Percentiles rank a stretch among this genome's conserved stretches.
These are phyloP conservation scores for Psidium guajava DNA, from an alignment of 345 rosid genomes.

Conservation along the genomic window DNA sequence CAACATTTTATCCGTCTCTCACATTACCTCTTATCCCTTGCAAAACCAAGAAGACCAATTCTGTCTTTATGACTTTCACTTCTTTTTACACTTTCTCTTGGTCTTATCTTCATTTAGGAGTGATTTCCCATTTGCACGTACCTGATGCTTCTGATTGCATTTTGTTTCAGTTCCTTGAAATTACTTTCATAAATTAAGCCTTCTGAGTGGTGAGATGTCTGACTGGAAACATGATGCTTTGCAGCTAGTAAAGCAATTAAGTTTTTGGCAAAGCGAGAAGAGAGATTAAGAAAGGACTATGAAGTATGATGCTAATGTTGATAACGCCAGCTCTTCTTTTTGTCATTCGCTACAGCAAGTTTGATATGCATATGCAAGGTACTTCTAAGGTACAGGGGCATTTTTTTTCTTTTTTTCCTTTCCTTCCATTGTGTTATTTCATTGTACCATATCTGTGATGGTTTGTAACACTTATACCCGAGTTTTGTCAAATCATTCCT, in stretches of 20 bases:
- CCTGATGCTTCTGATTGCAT: neutral
- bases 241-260: slow-evolving; percentile 73
- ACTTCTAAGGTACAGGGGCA: neutral
- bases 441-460: neutral
- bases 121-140: neutral
- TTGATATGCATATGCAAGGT: neutral
- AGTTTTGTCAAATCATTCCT: neutral
- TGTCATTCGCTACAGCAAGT: neutral
- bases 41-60: neutral
- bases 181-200: neutral
- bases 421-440: neutral
- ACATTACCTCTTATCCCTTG: neutral
- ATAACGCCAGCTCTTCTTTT: neutral
- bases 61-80: neutral
- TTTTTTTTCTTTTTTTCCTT: neutral
- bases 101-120: neutral
- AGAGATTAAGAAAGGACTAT: slow-evolving; percentile 2
- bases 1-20: neutral
- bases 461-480: neutral
- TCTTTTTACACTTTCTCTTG: neutral
- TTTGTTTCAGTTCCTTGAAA: neutral
- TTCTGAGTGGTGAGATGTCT: neutral
- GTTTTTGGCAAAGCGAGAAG: slow-evolving; percentile 27
- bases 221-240: neutral
- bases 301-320: neutral